These are phyloP conservation scores for Tetradesmus lagerheimii DNA, from an alignment of 139 green algal genomes.

Conservation along the genomic window DNA sequence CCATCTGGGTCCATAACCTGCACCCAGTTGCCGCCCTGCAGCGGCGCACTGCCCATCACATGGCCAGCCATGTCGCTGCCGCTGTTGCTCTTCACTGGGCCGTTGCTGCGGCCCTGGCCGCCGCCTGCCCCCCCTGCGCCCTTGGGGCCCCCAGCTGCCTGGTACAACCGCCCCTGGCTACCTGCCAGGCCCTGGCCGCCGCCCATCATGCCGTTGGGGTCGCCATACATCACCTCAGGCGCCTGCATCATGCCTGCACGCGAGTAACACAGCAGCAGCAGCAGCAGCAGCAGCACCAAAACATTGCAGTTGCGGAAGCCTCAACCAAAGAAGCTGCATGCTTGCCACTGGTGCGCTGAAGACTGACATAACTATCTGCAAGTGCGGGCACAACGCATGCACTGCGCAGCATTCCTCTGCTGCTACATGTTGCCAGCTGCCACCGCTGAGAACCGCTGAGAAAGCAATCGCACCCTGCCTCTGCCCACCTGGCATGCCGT, in stretches of 20 bases:
- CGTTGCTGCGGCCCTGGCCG: neutral
- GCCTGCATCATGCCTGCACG: slow-evolving; percentile 46
- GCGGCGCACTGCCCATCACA: slow-evolving; percentile 5
- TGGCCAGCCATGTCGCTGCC: slow-evolving; percentile 22
- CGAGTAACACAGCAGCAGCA: too few species aligned
- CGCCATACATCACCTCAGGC: slow-evolving; percentile 45
- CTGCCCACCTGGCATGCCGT: slow-evolving; percentile 33
- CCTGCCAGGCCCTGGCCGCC: neutral
- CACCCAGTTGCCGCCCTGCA: slow-evolving; percentile 46
- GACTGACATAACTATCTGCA: neutral
- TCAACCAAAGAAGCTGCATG: neutral
- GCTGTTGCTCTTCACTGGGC: slow-evolving; percentile 17
- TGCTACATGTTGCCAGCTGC: neutral
- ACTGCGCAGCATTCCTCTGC: neutral
- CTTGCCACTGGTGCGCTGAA: too few species aligned
- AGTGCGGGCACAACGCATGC: neutral
- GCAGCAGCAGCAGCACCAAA: neutral
- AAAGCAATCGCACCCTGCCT: neutral
- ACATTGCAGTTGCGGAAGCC: neutral
- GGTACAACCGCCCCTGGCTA: slow-evolving; percentile 42
- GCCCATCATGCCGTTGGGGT: slow-evolving; percentile 15
- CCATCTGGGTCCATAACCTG: slow-evolving; percentile 49
- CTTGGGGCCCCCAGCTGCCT: slow-evolving; percentile 14
- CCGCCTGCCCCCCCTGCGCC: neutral
- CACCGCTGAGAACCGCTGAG: neutral